Percentiles rank a stretch among this genome's conserved stretches.
These are phyloP conservation scores for Linnemannia zychae DNA, from an alignment of 192 early-diverging fungal species.

Conservation along the genomic window DNA sequence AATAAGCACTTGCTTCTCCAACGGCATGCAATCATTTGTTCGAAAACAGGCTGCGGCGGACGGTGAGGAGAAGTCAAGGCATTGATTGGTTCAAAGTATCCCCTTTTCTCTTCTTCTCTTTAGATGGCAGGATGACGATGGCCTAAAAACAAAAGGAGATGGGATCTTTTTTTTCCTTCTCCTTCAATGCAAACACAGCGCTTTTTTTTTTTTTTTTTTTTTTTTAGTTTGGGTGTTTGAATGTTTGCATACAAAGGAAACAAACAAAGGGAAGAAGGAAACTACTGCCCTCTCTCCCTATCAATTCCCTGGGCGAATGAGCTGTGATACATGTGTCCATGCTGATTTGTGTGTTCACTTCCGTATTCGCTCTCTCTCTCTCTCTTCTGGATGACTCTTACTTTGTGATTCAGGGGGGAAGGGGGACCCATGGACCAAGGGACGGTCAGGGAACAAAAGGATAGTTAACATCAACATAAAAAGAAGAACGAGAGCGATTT, in stretches of 20 bases:
- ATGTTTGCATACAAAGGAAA: no score
- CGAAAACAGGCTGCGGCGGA: not conserved
- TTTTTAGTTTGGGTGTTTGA: not conserved
- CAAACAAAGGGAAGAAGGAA: no score
- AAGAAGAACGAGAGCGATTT: not conserved
- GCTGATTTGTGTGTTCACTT: not conserved
- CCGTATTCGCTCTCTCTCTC: not conserved
- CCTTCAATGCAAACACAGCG: constrained; percentile 4
- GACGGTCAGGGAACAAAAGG: not conserved
- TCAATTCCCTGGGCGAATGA: not conserved
- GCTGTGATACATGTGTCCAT: not conserved
- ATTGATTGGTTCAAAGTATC: not conserved
- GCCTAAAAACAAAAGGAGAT: not conserved
- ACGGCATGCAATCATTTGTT: not conserved
- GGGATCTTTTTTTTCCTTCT: not conserved
- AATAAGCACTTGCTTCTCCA: not conserved
- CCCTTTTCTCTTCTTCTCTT: not conserved
- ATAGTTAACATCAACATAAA: not conserved
- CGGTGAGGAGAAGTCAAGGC: not conserved
- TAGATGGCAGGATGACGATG: not conserved
- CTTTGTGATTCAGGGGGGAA: not conserved
- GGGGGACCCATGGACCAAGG: not conserved
- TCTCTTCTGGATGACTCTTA: not conserved
- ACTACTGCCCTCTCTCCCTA: not conserved
- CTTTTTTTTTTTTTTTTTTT: not conserved